Conservation (phyloP, 2,329 filamentous ascomycete species). For the Ophiostoma australiae region DNA sequence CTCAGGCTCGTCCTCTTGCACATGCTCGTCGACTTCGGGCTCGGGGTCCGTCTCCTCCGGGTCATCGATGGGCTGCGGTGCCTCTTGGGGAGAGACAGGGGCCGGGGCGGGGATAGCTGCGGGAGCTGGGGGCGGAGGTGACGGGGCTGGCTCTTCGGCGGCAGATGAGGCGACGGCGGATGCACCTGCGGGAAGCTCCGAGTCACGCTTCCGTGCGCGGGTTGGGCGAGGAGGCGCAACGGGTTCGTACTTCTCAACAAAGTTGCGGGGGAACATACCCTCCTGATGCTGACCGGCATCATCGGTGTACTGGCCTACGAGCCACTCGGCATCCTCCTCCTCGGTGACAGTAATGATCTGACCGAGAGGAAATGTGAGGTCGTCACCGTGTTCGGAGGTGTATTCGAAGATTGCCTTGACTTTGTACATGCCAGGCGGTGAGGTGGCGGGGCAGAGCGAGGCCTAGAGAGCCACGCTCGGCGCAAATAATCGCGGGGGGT, state of each 20-base stretch:
- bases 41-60: neutral
- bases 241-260: constrained; percentile 94
- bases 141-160: constrained; percentile 27
- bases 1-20: constrained; percentile 9
- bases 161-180: constrained; percentile 30
- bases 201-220: constrained; percentile 67
- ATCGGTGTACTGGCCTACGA: constrained; percentile 80
- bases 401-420: constrained; percentile 97
- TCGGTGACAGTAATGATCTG: constrained; percentile 93
- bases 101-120: neutral
- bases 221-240: constrained; percentile 80
- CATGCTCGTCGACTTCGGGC: neutral
- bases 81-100: neutral
- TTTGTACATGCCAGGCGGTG: constrained; percentile 65
- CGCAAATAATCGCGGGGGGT: neutral
- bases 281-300: constrained; percentile 67
- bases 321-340: constrained; percentile 91
- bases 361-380: constrained; percentile 77
- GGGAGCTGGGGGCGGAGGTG: constrained; percentile 23
- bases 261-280: constrained; percentile 92
- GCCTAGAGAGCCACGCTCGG: constrained; percentile 1
- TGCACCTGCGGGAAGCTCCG: constrained; percentile 27
- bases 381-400: constrained; percentile 85
- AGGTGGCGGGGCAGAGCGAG: constrained; percentile 18
- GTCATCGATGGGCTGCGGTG: neutral